Conservation (phyloP, 352 stramenopile species). For the Peronospora belbahrii region DNA sequence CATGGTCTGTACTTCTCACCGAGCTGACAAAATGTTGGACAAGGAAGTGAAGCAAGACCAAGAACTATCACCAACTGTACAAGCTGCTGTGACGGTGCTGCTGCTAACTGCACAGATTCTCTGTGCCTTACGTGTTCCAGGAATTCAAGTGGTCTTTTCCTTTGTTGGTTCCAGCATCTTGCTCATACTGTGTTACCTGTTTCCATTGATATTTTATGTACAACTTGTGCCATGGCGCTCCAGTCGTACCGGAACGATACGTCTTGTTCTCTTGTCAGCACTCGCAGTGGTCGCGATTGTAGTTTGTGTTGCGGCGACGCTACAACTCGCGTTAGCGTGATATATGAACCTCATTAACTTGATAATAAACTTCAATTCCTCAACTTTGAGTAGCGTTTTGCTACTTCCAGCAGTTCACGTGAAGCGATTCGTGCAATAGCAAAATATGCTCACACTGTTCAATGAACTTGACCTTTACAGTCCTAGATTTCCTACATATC, state of each 20-base stretch:
- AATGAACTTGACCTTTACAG: too few species aligned
- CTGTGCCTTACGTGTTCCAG: constrained; percentile 44
- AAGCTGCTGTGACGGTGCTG: constrained; percentile 33
- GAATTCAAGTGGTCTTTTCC: constrained; percentile 65
- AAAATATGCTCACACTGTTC: too few species aligned
- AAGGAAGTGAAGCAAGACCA: constrained; percentile 2
- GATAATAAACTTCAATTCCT: too few species aligned
- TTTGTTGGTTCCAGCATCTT: constrained; percentile 70
- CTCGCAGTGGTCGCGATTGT: constrained; percentile 37
- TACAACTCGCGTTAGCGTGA: constrained; percentile 29
- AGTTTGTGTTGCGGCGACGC: constrained; percentile 52
- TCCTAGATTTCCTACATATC: too few species aligned
- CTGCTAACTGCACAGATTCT: constrained; percentile 42
- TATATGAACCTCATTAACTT: too few species aligned
- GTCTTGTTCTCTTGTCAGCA: constrained; percentile 22
- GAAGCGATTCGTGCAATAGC: too few species aligned
- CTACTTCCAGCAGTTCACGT: too few species aligned
- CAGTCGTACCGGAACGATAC: constrained; percentile 14
- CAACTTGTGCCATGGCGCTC: constrained; percentile 38
- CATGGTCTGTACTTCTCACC: constrained; percentile 15
- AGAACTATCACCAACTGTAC: constrained; percentile 18
- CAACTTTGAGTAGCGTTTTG: too few species aligned
- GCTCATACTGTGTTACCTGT: constrained; percentile 63
- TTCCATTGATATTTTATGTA: constrained; percentile 54
- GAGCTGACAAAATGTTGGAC: background rate